phyloP scores from a whole-genome alignment of 225 moss, liverwort and hornwort species.

The Physcomitrellopsis africana region DNA sequence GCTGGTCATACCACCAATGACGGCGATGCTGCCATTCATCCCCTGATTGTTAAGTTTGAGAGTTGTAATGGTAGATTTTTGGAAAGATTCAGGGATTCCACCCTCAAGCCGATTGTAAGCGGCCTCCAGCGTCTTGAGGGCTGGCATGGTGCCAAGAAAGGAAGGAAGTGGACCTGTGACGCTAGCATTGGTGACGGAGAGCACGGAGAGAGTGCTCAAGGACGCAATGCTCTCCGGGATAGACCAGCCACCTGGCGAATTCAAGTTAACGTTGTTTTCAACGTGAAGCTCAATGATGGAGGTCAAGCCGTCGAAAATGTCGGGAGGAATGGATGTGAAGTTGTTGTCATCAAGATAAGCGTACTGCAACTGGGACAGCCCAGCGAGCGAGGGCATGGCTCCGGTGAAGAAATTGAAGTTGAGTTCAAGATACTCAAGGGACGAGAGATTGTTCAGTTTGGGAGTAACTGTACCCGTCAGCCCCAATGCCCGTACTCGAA shows the following conservation, averaged over 20 bases:
- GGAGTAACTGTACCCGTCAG: constrained; percentile 57
- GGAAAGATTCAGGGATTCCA: constrained; percentile 54
- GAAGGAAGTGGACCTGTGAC: constrained; percentile 28
- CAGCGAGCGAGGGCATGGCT: constrained; percentile 55
- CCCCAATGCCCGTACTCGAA: constrained; percentile 53
- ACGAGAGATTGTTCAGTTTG: constrained; percentile 51
- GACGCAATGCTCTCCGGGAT: constrained; percentile 46
- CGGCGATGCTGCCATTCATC: constrained; percentile 33
- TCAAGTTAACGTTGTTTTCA: constrained; percentile 44
- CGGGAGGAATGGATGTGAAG: constrained; percentile 54
- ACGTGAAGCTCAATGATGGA: constrained; percentile 48
- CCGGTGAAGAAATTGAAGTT: constrained; percentile 61
- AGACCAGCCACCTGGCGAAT: constrained; percentile 57
- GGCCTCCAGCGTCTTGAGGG: constrained; percentile 24
- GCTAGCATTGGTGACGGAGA: constrained; percentile 30
- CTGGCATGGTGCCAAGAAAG: constrained; percentile 34
- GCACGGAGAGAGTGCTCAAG: constrained; percentile 4
- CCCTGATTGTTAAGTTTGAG: constrained; percentile 41
- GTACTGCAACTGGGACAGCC: constrained; percentile 40
- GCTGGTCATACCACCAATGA: constrained; percentile 21
- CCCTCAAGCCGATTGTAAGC: constrained; percentile 59
- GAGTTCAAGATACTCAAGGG: constrained; percentile 55
- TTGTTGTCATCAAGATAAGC: constrained; percentile 50
- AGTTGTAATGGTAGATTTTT: constrained; percentile 23
- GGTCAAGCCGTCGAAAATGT: constrained; percentile 60